Evolutionary conservation across 2,329 filamentous ascomycete species (phyloP).

Genomic region (Hypomyces rosellus): DNA sequence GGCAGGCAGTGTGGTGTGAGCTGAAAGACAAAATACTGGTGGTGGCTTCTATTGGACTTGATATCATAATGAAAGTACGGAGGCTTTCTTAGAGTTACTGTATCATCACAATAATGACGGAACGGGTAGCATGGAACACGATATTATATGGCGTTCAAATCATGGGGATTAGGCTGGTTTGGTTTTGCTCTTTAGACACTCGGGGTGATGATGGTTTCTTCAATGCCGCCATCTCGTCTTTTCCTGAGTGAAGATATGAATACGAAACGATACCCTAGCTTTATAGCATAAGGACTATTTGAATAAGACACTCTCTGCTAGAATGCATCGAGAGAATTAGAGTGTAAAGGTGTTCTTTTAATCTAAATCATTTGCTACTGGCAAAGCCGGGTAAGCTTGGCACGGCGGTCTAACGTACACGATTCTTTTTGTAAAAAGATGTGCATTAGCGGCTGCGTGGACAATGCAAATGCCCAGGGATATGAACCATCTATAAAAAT

Average conservation of each 20-base stretch:
- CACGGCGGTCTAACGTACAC: too few species aligned
- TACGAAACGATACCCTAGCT: background rate
- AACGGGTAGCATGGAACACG: slow-evolving; percentile 4
- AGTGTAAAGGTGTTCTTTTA: too few species aligned
- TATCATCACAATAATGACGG: slow-evolving; percentile 10
- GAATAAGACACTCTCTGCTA: background rate
- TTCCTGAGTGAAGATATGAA: background rate
- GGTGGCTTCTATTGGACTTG: background rate
- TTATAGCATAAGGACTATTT: background rate
- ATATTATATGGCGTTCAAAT: slow-evolving; percentile 6
- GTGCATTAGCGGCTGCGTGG: background rate
- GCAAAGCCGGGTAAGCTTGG: too few species aligned
- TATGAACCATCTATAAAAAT: too few species aligned
- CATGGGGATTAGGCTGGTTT: slow-evolving; percentile 1
- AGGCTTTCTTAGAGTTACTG: slow-evolving; percentile 9
- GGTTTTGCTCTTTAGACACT: background rate
- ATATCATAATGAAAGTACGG: background rate
- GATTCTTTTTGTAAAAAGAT: background rate
- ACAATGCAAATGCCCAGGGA: too few species aligned
- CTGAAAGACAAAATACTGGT: background rate
- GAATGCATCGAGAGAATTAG: too few species aligned
- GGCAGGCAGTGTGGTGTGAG: slow-evolving; percentile 67
- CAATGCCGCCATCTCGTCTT: background rate
- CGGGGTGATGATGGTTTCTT: background rate
- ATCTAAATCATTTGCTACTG: too few species aligned